Base-by-base conservation (phyloP, 352 stramenopile species). In the Elongisporangium anandrum region DNA sequence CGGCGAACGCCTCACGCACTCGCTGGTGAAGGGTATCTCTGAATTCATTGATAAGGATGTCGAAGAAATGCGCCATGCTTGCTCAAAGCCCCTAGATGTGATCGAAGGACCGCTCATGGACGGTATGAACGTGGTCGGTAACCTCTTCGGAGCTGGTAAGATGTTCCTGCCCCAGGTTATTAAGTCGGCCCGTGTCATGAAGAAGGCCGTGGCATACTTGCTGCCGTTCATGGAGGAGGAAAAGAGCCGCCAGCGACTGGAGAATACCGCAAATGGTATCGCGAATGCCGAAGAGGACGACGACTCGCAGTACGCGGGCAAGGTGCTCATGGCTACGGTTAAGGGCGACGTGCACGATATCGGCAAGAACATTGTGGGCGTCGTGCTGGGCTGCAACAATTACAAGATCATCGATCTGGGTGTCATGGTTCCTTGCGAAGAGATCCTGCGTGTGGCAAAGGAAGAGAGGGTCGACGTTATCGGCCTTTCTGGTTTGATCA, bases 101-200 rank as follows among this genome's bases (percentile, higher is more conserved):
- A 99, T 99, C 69, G 97, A 99, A 86, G 97, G 97, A 13, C 97
- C 97, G 24, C 75, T 99, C 3, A 99, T 99, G 97, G 90, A 97
- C 60, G 97, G 97, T 59, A 99, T 99, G 97, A 99, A 98, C 70
- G 87, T 98, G 2, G 95, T 99, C 51, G 96, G 96, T 29, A 89
- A 99, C 67, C 77, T 99, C 8, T 99, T 99, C 69, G 96, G 96
- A 34, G 74, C 92, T 23, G 96, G 96, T 52, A 99, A 99, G 64
- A 99, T 99, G 96, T 99, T 99, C 61, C 79, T 99, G 59, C 96
- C 96, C 15, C 96, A 99, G 79, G 97, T 99, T 26, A 99, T 99
- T 68, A 99, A 99, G 69, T 98, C 88, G 23, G 96, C 97, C 50
- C 92, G 96, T 65, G 97, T 99, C 0, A 99, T 99, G 97, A 99